These are phyloP conservation scores for Fomes fomentarius DNA, from an alignment of 1,284 basidiomycete genomes.

Conservation along the genomic window DNA sequence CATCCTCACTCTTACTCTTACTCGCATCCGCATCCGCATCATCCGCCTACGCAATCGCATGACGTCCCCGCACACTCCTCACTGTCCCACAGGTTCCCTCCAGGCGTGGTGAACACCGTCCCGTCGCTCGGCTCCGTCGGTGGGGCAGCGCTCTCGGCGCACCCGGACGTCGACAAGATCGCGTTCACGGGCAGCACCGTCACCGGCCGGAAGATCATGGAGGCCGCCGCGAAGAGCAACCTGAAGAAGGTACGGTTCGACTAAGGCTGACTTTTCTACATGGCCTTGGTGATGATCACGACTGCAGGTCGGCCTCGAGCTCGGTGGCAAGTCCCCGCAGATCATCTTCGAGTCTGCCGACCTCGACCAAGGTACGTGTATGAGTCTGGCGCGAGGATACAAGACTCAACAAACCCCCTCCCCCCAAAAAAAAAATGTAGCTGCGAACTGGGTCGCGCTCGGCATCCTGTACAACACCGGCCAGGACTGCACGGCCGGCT, in stretches of 20 bases:
- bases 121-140: constrained; percentile 83
- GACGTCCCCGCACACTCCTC: constrained; percentile 11
- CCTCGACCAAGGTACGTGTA: constrained; percentile 71
- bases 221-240: constrained; percentile 92
- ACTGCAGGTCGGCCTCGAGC: constrained; percentile 82
- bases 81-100: constrained; percentile 69
- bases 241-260: constrained; percentile 89
- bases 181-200: constrained; percentile 84
- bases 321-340: constrained; percentile 96
- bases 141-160: constrained; percentile 81
- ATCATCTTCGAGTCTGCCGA: constrained; percentile 83
- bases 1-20: background rate
- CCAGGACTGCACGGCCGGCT: constrained; percentile 89
- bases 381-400: no score
- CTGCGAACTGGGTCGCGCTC: constrained; percentile 84
- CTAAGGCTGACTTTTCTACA: no score
- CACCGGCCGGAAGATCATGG: constrained; percentile 92
- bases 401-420: no score
- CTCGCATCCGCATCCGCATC: background rate
- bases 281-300: background rate
- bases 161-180: constrained; percentile 83
- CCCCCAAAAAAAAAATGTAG: no score
- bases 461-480: constrained; percentile 85
- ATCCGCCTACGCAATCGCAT: no score
- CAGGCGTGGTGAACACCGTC: constrained; percentile 91